phyloP scores from a whole-genome alignment of 2,329 filamentous ascomycete genomes.

The Dothistroma septosporum region DNA sequence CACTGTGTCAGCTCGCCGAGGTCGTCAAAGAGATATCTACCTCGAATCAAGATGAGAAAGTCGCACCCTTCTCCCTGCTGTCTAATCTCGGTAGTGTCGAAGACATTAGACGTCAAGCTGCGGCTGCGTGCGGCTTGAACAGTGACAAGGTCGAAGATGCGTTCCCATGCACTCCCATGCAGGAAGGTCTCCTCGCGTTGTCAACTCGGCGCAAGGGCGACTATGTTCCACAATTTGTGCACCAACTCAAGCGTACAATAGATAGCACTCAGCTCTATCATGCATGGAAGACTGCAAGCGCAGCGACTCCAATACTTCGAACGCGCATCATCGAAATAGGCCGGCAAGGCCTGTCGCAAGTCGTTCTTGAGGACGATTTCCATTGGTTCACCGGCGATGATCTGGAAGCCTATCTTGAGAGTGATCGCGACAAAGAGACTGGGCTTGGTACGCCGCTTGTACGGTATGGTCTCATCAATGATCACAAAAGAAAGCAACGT shows the following conservation, averaged over 20 bases:
- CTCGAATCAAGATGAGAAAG: slow-evolving; percentile 14
- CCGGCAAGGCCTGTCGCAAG: not conserved
- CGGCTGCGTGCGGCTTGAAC: slow-evolving; percentile 9
- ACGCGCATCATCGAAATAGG: slow-evolving; percentile 26
- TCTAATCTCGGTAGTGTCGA: not conserved
- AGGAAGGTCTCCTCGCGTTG: slow-evolving; percentile 45
- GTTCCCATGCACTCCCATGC: slow-evolving; percentile 39
- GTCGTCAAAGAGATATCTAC: not conserved
- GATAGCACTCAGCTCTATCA: slow-evolving; percentile 32
- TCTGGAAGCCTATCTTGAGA: no score
- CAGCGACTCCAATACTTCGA: slow-evolving; percentile 36
- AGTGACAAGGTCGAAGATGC: slow-evolving; percentile 44
- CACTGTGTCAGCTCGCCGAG: slow-evolving; percentile 22
- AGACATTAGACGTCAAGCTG: not conserved
- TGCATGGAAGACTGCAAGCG: slow-evolving; percentile 25
- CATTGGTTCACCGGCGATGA: no score
- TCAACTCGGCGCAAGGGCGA: slow-evolving; percentile 50
- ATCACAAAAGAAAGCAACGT: no score
- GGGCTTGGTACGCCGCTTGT: no score
- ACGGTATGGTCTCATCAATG: no score
- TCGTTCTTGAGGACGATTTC: no score
- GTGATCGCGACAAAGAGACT: no score
- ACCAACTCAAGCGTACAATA: slow-evolving; percentile 22
- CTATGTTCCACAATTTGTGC: slow-evolving; percentile 46
- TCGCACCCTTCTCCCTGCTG: slow-evolving; percentile 36